Evolutionary conservation across 495 filamentous ascomycete species (phyloP), one percentile per base, ranked within the genome.

Genomic region (Sordaria brevicollis): DNA sequence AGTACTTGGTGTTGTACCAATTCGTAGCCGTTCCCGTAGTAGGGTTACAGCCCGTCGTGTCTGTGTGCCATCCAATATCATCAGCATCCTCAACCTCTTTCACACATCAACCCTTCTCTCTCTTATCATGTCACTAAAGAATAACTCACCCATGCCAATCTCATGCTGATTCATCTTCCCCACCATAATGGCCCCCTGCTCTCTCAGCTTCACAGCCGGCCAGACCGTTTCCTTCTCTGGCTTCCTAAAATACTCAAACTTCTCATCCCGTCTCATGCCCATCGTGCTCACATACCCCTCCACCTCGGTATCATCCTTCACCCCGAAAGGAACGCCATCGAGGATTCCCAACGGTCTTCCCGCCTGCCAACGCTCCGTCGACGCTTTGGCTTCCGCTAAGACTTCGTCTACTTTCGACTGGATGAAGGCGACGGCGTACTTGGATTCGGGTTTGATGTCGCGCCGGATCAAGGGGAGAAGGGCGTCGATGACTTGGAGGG

Each of bases 141-240:
- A 19, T 21, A 25, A 71, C 72, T 62, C 38, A 74, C 75, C 76
- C 68, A 79, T 79, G 3, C 94, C 94, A 7, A 96, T 78, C 80
- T 98, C 94, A 79, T 97, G 93, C 94, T 97, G 97, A 43, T 88
- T 94, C 34, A 89, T 85, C 80, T 96, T 97, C 13, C 93, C 94
- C 67, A 97, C 77, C 21, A 97, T 83, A 43, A 97, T 85, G 11
- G 89, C 93, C 2, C 94, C 94, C 0, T 88, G 89, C 62, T 95
- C 90, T 73, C 90, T 83, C 81, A 91, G 86, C 80, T 92, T 87
- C 76, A 83, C 83, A 29, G 93, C 87, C 71, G 91, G 92, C 92
- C 92, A 96, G 9, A 84, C 85, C 2, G 82, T 81, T 34, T 73
- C 41, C 15, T 69, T 68, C 19, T 71, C 70, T 0, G 75, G 72